Evolutionary conservation across 2,329 filamentous ascomycete species (phyloP).

Genomic region (Calonectria ilicicola): DNA sequence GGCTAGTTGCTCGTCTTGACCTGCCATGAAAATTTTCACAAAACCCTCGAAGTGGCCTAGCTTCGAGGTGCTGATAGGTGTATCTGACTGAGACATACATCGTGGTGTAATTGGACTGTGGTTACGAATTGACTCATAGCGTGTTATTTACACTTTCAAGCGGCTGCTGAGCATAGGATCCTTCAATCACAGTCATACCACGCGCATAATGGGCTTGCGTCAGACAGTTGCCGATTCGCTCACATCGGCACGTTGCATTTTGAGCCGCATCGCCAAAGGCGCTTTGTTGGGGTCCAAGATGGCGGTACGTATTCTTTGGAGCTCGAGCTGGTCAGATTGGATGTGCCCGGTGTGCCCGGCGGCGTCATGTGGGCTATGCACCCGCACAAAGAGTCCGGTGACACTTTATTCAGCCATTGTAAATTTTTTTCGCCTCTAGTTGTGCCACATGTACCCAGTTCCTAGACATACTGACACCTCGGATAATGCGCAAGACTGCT

Average conservation of each 20-base stretch:
- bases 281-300: not conserved
- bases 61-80: not conserved
- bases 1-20: not conserved
- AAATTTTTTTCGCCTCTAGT: not conserved
- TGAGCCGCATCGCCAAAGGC: conserved; percentile 9
- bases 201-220: not conserved
- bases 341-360: conserved; percentile 10
- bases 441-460: not conserved
- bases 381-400: conserved; percentile 18
- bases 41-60: not conserved
- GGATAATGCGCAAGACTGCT: not conserved
- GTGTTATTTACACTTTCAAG: conserved; percentile 1
- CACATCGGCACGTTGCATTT: not conserved
- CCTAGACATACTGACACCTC: not conserved
- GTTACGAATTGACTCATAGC: not conserved
- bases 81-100: not conserved
- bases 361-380: conserved; percentile 22
- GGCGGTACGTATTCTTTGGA: not conserved
- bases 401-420: conserved; percentile 9
- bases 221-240: not conserved
- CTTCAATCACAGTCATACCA: not conserved
- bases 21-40: not conserved
- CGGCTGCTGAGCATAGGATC: not conserved
- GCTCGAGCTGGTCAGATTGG: not conserved
- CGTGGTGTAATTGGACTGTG: not conserved